phyloP scores from a whole-genome alignment of 2,329 filamentous ascomycete species.

The Ceratocystis albifundus region DNA sequence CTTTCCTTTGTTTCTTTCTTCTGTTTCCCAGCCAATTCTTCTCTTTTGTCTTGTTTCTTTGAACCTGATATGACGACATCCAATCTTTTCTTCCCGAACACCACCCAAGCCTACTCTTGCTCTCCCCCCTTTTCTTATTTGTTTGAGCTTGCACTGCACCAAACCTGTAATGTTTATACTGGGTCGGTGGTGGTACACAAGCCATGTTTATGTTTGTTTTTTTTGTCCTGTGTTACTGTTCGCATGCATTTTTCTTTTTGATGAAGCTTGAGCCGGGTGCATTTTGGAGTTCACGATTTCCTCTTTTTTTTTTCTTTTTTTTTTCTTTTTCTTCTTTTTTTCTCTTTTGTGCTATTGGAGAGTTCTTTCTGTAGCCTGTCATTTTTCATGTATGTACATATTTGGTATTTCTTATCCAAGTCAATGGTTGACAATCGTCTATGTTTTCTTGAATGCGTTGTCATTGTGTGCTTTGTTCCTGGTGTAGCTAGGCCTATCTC shows the following conservation, averaged over 20 bases:
- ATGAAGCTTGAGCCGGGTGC: conserved; percentile 1
- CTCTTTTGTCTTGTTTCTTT: not conserved
- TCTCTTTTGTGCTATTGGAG: not conserved
- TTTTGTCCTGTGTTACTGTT: not conserved
- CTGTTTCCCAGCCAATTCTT: not conserved
- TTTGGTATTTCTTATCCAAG: not conserved
- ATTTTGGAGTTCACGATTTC: conserved; percentile 2
- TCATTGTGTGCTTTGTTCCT: too few species aligned
- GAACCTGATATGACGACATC: not conserved
- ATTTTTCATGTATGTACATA: conserved; percentile 3
- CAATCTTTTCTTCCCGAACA: not conserved
- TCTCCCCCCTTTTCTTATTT: not conserved
- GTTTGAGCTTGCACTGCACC: not conserved
- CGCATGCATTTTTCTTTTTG: conserved; percentile 5
- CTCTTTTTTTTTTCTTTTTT: too few species aligned
- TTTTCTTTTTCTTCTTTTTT: too few species aligned
- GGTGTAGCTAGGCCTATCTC: not conserved
- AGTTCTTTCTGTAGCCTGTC: not conserved
- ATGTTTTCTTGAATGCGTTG: too few species aligned
- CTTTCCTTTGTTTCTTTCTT: not conserved
- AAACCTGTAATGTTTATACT: not conserved
- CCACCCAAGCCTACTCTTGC: not conserved
- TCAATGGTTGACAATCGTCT: not conserved
- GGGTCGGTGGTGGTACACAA: not conserved
- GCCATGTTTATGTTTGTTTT: conserved; percentile 8